Base-by-base conservation (phyloP, 1,284 basidiomycete species). In the Moniliella sp. region DNA sequence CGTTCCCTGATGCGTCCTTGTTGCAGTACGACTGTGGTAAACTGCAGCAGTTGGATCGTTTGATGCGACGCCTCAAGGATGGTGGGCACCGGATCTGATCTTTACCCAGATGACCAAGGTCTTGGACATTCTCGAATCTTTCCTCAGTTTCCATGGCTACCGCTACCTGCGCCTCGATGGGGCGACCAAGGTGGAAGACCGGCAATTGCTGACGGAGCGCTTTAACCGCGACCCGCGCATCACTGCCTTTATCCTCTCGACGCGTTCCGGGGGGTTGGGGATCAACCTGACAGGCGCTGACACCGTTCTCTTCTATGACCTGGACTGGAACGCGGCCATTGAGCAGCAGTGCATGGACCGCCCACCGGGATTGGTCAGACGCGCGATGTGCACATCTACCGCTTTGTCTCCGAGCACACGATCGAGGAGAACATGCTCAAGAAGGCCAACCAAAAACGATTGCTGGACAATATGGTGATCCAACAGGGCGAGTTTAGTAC, bases 91-190 rank as follows among this genome's bases (percentile, higher is more conserved):
- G 86, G 1, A 71, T 82, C 68, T 94, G 30, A 88, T 94, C 48
- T 94, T 94, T 61, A 94, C 86, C 0, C 86, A 94, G 55, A 94
- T 94, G 86, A 93, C 86, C 14, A 70, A 72, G 37, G 78, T 94
- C 21, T 68, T 94, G 34, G 86, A 94, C 61, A 86, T 94, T 35
- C 68, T 94, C 31, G 88, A 94, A 57, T 75, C 76, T 21, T 93
- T 88, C 63, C 68, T 94, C 38, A 88, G 78, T 50, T 75, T 82
- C 44, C 82, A 86, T 49, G 88, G 86, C 0, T 83, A 88, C 57
- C 70, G 86, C 4, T 94, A 94, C 60, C 70, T 93, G 5, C 72
- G 86, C 4, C 66, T 94, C 14, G 88, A 94, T 52, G 86, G 88
- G 0, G 76, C 79, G 27, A 94, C 86, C 28, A 86, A 83, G 64